A percentile compares a stretch with the other conserved stretches of the same genome.
These are phyloP conservation scores for Boechera divaricarpa DNA, from an alignment of 345 rosid genomes.

Conservation along the genomic window DNA sequence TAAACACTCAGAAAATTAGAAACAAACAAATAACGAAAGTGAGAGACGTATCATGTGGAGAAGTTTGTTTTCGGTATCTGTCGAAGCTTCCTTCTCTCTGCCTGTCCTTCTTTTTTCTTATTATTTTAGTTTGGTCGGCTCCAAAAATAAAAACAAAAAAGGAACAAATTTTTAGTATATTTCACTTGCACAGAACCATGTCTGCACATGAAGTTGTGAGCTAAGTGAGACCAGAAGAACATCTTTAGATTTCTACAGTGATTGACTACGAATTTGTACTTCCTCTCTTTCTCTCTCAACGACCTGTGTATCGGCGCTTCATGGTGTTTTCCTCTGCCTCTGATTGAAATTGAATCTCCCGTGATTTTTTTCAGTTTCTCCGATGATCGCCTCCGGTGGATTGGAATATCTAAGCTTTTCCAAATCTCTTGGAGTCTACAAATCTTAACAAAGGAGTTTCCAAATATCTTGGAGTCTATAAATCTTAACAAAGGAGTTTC, in stretches of 20 bases:
- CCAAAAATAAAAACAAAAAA: background rate
- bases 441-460: background rate
- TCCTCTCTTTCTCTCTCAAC: slow-evolving; percentile 8
- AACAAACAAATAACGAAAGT: background rate
- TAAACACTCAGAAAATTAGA: too few relatives aligned
- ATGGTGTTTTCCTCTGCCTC: slow-evolving; percentile 13
- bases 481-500: background rate
- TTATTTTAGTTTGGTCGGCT: slow-evolving; percentile 40
- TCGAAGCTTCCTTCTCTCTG: slow-evolving; percentile 39
- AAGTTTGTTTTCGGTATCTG: slow-evolving; percentile 30
- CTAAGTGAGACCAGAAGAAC: background rate
- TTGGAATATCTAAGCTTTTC: background rate
- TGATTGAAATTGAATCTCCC: background rate
- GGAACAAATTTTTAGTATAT: background rate
- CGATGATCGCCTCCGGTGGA: background rate
- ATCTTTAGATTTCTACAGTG: slow-evolving; percentile 3
- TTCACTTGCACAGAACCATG: background rate
- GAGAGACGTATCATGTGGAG: slow-evolving; percentile 38
- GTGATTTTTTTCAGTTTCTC: background rate
- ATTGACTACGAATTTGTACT: background rate
- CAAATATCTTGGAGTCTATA: background rate
- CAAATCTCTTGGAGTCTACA: background rate
- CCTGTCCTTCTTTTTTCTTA: background rate
- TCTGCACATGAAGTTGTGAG: slow-evolving; percentile 17
- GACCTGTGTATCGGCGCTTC: background rate